Conservation (phyloP, 2,329 filamentous ascomycete genomes). For the Penicillium concentricum region DNA sequence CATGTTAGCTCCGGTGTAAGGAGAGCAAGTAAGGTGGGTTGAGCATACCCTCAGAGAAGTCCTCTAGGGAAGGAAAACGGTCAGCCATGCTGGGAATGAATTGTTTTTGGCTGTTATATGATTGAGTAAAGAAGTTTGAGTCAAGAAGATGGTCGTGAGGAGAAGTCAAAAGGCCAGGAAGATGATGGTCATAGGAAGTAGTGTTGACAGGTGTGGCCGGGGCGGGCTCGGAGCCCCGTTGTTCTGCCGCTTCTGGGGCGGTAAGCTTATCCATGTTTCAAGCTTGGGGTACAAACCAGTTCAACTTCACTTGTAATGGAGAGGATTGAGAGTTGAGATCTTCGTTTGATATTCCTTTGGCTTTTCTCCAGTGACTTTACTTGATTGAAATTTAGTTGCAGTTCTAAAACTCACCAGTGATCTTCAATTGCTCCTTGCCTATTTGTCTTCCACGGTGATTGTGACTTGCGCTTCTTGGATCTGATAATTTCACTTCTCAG, state of each 20-base stretch:
- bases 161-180: constrained; percentile 5
- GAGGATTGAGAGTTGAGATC: neutral
- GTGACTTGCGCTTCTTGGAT: neutral
- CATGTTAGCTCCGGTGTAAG: constrained; percentile 20
- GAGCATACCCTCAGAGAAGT: constrained; percentile 63
- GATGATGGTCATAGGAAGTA: constrained; percentile 8
- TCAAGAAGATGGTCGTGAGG: constrained; percentile 1
- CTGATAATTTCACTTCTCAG: neutral
- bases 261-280: constrained; percentile 17
- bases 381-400: neutral
- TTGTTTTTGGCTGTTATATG: constrained; percentile 1
- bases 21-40: constrained; percentile 18
- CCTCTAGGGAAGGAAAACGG: constrained; percentile 75
- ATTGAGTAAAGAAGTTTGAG: constrained; percentile 4
- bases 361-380: neutral
- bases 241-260: constrained; percentile 15
- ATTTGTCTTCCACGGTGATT: neutral
- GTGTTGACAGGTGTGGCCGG: constrained; percentile 25
- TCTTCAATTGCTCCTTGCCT: neutral
- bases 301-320: constrained; percentile 9
- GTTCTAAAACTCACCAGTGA: neutral
- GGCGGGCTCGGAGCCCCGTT: constrained; percentile 15
- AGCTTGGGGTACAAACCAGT: constrained; percentile 11
- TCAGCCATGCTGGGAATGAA: constrained; percentile 63
- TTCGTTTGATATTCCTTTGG: neutral